phyloP scores from a whole-genome alignment of 345 rosid species.

The Brassica juncea region DNA sequence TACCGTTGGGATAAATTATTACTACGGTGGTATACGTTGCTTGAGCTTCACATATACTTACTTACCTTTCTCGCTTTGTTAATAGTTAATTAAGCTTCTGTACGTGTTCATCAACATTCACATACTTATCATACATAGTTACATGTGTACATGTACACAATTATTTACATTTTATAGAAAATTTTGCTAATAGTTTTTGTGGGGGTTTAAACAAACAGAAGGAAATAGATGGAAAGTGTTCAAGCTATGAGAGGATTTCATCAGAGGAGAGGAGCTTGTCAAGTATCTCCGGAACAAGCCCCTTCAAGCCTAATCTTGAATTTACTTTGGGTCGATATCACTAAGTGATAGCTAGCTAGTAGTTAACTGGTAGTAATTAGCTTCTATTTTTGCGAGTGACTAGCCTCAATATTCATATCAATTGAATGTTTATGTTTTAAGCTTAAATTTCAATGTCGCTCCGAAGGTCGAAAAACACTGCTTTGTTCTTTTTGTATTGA shows the following conservation, averaged over 20 bases:
- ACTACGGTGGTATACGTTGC: background rate
- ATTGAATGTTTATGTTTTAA: constrained; percentile 16
- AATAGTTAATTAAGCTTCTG: background rate
- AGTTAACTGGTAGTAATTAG: constrained; percentile 29
- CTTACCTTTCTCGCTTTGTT: background rate
- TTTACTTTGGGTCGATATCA: constrained; percentile 91
- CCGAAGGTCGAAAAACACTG: constrained; percentile 20
- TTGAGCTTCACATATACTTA: background rate
- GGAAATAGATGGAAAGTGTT: constrained; percentile 66
- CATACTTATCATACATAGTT: background rate
- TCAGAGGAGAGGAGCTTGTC: constrained; percentile 74
- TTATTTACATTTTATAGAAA: background rate
- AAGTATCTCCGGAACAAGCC: constrained; percentile 68
- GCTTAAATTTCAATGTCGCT: constrained; percentile 42
- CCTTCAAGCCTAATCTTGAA: constrained; percentile 89
- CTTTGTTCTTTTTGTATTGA: constrained; percentile 44
- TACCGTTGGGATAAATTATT: background rate
- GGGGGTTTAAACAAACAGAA: constrained; percentile 41
- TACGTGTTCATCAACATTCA: background rate
- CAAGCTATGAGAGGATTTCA: constrained; percentile 77
- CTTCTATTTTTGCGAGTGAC: constrained; percentile 33
- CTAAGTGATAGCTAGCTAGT: constrained; percentile 44
- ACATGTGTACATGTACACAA: background rate
- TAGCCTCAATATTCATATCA: constrained; percentile 35
- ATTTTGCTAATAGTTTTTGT: background rate